phyloP scores from a whole-genome alignment of 805 yeast genomes.

The Wickerhamomyces kurtzmanii region DNA sequence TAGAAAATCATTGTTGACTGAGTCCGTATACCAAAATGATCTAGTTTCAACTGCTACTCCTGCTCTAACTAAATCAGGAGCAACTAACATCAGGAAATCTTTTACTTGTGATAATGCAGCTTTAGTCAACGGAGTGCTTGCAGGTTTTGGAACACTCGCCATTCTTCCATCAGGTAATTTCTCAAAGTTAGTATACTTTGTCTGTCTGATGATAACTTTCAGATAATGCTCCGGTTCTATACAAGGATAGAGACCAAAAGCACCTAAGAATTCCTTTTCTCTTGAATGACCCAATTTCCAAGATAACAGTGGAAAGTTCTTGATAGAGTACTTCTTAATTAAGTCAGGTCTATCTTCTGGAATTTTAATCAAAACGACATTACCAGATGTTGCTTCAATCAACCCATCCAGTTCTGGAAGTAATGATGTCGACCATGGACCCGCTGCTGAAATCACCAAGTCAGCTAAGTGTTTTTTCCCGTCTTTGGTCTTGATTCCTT shows the following conservation, averaged over 20 bases:
- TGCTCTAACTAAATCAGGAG: constrained; percentile 18
- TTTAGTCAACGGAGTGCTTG: constrained; percentile 15
- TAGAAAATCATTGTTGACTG: constrained; percentile 21
- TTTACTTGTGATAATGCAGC: constrained; percentile 17
- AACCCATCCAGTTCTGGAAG: constrained; percentile 20
- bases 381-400: constrained; percentile 26
- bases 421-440: constrained; percentile 16
- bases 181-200: constrained; percentile 23
- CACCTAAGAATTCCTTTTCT: constrained; percentile 23
- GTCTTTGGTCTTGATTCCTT: constrained; percentile 16
- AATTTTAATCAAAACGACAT: constrained; percentile 22
- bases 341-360: constrained; percentile 25
- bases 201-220: constrained; percentile 26
- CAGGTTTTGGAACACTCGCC: constrained; percentile 22
- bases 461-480: constrained; percentile 15
- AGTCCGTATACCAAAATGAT: constrained; percentile 23
- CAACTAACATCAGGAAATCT: constrained; percentile 15
- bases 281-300: constrained; percentile 24
- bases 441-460: constrained; percentile 9
- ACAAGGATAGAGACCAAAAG: constrained; percentile 24
- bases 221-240: constrained; percentile 24
- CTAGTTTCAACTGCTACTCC: constrained; percentile 15
- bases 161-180: constrained; percentile 9
- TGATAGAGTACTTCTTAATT: constrained; percentile 19
- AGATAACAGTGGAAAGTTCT: constrained; percentile 22